These are phyloP conservation scores for Zopfochytrium polystomum DNA, from an alignment of 371 early-diverging fungal genomes.

Conservation along the genomic window DNA sequence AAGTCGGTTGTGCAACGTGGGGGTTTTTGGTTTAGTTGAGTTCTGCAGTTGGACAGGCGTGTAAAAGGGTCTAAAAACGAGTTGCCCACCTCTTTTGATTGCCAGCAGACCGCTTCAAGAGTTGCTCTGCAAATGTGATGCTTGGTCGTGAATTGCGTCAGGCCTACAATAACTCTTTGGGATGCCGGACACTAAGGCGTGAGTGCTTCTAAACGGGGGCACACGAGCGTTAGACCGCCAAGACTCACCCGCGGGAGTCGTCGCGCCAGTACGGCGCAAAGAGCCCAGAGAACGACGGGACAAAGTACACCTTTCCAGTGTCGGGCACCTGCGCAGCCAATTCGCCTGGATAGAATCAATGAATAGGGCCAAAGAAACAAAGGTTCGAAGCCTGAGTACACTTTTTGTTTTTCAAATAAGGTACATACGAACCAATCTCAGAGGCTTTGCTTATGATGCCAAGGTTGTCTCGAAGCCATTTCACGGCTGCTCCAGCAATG, in stretches of 20 bases:
- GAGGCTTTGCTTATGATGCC: conserved; percentile 67
- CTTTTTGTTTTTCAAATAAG: too few relatives aligned
- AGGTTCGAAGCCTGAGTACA: too few relatives aligned
- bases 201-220: not conserved
- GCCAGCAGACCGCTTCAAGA: conserved; percentile 87
- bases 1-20: too few relatives aligned
- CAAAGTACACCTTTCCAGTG: conserved; percentile 90
- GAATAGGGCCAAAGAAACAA: too few relatives aligned
- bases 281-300: conserved; percentile 90
- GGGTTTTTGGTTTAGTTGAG: too few relatives aligned
- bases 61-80: not conserved
- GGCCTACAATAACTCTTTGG: conserved; percentile 66
- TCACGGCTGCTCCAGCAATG: conserved; percentile 89
- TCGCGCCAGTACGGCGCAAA: conserved; percentile 95
- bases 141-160: conserved; percentile 84
- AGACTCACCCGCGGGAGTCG: conserved; percentile 76
- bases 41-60: not conserved
- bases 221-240: not conserved
- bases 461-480: conserved; percentile 87
- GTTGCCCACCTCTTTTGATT: conserved; percentile 66
- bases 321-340: conserved; percentile 61
- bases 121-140: conserved; percentile 83
- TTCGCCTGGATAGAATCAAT: too few relatives aligned
- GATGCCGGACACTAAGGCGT: not conserved
- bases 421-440: too few relatives aligned